Percentiles rank a stretch among this genome's conserved stretches.
Evolutionary conservation across 805 yeast genomes (phyloP).

Genomic region (Metschnikowia arizonensis): DNA sequence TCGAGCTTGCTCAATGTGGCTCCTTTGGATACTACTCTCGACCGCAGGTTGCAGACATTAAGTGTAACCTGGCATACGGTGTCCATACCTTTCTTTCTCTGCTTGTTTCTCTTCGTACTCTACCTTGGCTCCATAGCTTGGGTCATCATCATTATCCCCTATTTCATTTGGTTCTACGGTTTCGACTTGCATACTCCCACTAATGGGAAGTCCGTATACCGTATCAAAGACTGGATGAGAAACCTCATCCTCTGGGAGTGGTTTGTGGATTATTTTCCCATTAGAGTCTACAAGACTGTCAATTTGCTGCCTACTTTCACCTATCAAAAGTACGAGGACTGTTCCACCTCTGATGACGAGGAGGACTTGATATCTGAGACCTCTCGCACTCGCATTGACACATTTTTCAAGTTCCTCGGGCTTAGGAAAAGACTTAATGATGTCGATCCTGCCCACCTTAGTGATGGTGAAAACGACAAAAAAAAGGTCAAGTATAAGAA

Average conservation of each 20-base stretch:
- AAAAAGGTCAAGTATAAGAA: constrained; percentile 19
- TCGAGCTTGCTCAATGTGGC: constrained; percentile 39
- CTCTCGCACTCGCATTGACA: constrained; percentile 34
- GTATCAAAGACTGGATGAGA: constrained; percentile 57
- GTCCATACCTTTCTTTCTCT: constrained; percentile 56
- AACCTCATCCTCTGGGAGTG: constrained; percentile 59
- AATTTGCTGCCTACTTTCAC: constrained; percentile 73
- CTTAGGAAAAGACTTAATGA: constrained; percentile 37
- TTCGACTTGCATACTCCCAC: constrained; percentile 66
- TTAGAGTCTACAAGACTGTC: constrained; percentile 60
- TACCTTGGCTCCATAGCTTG: constrained; percentile 57
- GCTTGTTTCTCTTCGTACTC: constrained; percentile 49
- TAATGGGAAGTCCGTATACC: constrained; percentile 61
- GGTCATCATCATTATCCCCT: constrained; percentile 60
- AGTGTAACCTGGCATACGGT: constrained; percentile 72
- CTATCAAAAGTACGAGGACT: constrained; percentile 26
- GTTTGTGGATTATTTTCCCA: constrained; percentile 79
- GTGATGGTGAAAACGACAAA: not conserved
- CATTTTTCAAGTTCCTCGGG: constrained; percentile 33
- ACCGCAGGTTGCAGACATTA: constrained; percentile 60
- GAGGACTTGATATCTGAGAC: constrained; percentile 40
- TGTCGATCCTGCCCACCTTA: constrained; percentile 16
- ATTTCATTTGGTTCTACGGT: constrained; percentile 50
- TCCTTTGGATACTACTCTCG: constrained; percentile 52
- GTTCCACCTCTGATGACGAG: constrained; percentile 31